Base-by-base conservation (phyloP, 2,329 filamentous ascomycete genomes). In the Penicillium sp. region DNA sequence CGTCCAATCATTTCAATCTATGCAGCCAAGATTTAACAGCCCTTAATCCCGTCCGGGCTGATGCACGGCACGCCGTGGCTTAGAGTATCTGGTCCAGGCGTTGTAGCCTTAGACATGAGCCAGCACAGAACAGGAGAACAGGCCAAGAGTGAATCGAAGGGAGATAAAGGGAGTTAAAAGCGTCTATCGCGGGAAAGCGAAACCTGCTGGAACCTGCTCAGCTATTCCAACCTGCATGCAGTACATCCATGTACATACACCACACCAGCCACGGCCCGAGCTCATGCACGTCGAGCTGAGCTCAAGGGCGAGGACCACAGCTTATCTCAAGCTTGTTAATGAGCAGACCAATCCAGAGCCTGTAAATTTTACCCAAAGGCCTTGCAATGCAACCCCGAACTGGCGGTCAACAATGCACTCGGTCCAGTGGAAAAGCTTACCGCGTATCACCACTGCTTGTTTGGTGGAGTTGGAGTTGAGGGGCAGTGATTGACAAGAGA, bases 361-460 rank as follows among this genome's bases (percentile, higher is more conserved):
- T 11, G 31, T 11, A 20, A 18, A 18, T 11, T 34, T 9, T 18
- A 18, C 14, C 29, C 3, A 14, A 34, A 3, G 8, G 14, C 31
- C 16, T 34, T 18, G 31, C 31, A 18, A 34, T 34, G 31, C 31
- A 34, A 34, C 31, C 14, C 40, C 44, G 24, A 54, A 54, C 43
- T 46, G 42, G 52, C 52, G 52, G 52, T 55, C 52, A 55, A 34
- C 42, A 37, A 29, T 27, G 27, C 27, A 22, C 31, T 42, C 26
- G 39, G 34, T 27, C 39, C 28, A 45, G 42, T 34, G 42, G 36
- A 18, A 37, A 44, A 40, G 42, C 28, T 35, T 41, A 28, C 10
- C 10, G 26, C 23, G 44, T 47, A 26, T 34, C 44, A 47, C 37
- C 38, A 22, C 24, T 20, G 40, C 36, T 48, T 44, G 35, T 26